Evolutionary conservation across 495 filamentous ascomycete genomes (phyloP).

Genomic region (Talaromyces trachyspermus): DNA sequence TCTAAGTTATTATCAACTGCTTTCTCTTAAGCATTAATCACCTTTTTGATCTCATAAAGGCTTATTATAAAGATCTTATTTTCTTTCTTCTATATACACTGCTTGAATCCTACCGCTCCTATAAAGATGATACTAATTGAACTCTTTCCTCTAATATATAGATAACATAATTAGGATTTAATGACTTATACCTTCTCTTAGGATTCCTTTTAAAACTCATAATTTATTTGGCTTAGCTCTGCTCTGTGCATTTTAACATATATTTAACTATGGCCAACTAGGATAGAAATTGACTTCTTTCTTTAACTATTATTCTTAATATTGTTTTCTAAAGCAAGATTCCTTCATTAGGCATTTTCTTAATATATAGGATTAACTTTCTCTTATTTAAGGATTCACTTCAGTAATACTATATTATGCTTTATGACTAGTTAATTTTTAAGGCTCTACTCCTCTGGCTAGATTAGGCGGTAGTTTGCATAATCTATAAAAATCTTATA

Average conservation of each 20-base stretch:
- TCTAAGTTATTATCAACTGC: neutral
- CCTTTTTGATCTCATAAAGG: neutral
- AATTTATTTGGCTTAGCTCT: too few relatives aligned
- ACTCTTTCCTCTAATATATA: too few relatives aligned
- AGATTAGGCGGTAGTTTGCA: neutral
- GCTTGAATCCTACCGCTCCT: neutral
- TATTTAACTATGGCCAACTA: too few relatives aligned
- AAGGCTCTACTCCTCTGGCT: neutral
- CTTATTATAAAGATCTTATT: slow-evolving; percentile 1
- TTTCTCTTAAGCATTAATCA: neutral
- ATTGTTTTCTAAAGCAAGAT: too few relatives aligned
- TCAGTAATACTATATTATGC: neutral
- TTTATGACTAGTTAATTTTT: neutral
- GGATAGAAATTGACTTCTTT: too few relatives aligned
- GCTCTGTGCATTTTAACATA: too few relatives aligned
- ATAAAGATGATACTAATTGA: neutral
- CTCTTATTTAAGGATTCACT: neutral
- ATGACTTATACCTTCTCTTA: too few relatives aligned
- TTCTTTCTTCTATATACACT: neutral
- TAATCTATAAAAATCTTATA: neutral
- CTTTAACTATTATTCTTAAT: too few relatives aligned
- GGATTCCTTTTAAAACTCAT: too few relatives aligned
- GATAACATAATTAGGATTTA: too few relatives aligned
- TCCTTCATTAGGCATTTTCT: too few relatives aligned
- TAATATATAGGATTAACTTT: too few relatives aligned